These are phyloP conservation scores for Cystofilobasidium macerans DNA, from an alignment of 768 basidiomycete genomes.

Conservation along the genomic window DNA sequence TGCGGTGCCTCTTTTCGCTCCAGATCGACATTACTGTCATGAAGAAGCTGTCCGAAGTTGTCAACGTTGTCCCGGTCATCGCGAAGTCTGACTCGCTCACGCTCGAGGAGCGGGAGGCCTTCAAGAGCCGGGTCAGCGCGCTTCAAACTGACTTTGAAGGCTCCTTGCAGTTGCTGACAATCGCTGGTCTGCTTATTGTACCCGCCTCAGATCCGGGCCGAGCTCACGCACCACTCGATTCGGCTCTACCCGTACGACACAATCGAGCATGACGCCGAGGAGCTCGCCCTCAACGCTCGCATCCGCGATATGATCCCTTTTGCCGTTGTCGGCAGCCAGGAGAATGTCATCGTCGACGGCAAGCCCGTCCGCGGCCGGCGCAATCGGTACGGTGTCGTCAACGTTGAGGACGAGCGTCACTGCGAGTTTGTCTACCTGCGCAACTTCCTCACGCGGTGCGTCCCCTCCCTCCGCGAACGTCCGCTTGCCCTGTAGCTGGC, in stretches of 20 bases:
- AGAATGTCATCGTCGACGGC: slow-evolving; percentile 87
- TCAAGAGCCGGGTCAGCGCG: slow-evolving; percentile 95
- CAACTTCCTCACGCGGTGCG: slow-evolving; percentile 85
- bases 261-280: slow-evolving; percentile 89
- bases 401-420: slow-evolving; percentile 90
- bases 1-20: neutral
- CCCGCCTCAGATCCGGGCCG: slow-evolving; percentile 69
- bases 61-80: slow-evolving; percentile 98
- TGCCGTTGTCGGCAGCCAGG: slow-evolving; percentile 94
- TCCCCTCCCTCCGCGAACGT: neutral
- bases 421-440: slow-evolving; percentile 97
- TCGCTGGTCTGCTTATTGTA: neutral
- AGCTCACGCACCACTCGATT: slow-evolving; percentile 81
- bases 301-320: slow-evolving; percentile 91
- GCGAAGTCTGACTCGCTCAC: slow-evolving; percentile 95
- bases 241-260: slow-evolving; percentile 93
- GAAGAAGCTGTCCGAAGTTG: slow-evolving; percentile 97
- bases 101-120: slow-evolving; percentile 76
- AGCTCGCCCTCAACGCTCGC: slow-evolving; percentile 72
- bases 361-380: slow-evolving; percentile 89
- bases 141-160: too few relatives aligned
- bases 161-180: too few relatives aligned
- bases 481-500: slow-evolving; percentile 13
- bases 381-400: slow-evolving; percentile 97
- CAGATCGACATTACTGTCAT: slow-evolving; percentile 91